Percentiles rank a stretch among this genome's conserved stretches.
These are phyloP conservation scores for Metschnikowia aberdeeniae DNA, from an alignment of 805 yeast species.

Conservation along the genomic window DNA sequence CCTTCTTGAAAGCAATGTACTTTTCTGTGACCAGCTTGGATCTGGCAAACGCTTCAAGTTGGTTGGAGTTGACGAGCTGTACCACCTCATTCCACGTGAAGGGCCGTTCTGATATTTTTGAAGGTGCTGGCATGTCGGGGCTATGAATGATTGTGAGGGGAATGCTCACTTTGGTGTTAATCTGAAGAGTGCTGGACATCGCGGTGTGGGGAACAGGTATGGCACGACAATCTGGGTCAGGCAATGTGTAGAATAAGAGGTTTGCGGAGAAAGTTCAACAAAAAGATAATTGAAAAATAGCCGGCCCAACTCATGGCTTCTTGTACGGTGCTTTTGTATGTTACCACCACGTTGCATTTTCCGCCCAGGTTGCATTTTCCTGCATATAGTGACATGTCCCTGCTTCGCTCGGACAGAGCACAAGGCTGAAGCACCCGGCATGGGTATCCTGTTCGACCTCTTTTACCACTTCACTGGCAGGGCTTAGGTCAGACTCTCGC, in stretches of 20 bases:
- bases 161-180: slow-evolving; percentile 5
- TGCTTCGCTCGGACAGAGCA: no score
- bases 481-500: no score
- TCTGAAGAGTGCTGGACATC: slow-evolving; percentile 9
- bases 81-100: slow-evolving; percentile 45
- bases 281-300: no score
- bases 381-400: no score
- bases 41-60: slow-evolving; percentile 48
- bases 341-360: no score
- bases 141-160: slow-evolving; percentile 19
- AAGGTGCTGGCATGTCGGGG: slow-evolving; percentile 36
- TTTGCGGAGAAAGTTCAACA: background rate
- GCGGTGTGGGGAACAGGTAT: slow-evolving; percentile 2
- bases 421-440: no score
- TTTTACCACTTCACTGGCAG: no score
- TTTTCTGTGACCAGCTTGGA: slow-evolving; percentile 37
- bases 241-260: background rate
- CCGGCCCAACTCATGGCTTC: no score
- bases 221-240: background rate
- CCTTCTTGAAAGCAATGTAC: slow-evolving; percentile 45
- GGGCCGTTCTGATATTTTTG: slow-evolving; percentile 33
- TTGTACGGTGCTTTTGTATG: no score
- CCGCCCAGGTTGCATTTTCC: no score
- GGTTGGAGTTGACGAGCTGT: slow-evolving; percentile 36
- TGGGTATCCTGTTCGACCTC: no score